A percentile compares a stretch with the other conserved stretches of the same genome.
Conservation (phyloP, 1,284 basidiomycete species). For the Trametes pubescens region DNA sequence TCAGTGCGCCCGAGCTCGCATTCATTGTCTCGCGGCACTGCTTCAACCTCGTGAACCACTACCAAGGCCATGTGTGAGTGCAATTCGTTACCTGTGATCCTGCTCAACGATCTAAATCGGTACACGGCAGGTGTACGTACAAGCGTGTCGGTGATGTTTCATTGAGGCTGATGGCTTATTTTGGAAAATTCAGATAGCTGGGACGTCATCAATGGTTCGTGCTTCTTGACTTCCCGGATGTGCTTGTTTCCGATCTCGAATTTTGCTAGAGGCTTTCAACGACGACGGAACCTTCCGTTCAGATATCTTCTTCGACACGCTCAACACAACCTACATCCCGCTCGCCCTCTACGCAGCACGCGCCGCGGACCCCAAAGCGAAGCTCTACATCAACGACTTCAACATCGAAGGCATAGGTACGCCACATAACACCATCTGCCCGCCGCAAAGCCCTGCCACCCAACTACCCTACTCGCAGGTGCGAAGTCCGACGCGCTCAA, state of each 20-base stretch:
- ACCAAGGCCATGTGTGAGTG: slow-evolving; percentile 58
- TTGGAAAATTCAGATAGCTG: slow-evolving; percentile 37
- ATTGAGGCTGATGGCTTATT: not conserved
- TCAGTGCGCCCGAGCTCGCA: slow-evolving; percentile 52
- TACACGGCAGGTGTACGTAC: slow-evolving; percentile 11
- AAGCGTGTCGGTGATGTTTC: no score
- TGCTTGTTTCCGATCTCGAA: not conserved
- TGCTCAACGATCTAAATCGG: not conserved
- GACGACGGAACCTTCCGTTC: slow-evolving; percentile 62
- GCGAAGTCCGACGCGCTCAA: slow-evolving; percentile 61
- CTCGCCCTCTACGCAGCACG: slow-evolving; percentile 55
- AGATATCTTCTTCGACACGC: slow-evolving; percentile 55
- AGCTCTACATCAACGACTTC: slow-evolving; percentile 63
- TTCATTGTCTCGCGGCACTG: slow-evolving; percentile 56
- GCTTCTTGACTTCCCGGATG: not conserved
- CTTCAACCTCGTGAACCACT: slow-evolving; percentile 55
- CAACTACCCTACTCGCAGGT: slow-evolving; percentile 37
- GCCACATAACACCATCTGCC: not conserved
- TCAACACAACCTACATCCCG: slow-evolving; percentile 52
- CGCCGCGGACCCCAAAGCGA: slow-evolving; percentile 52
- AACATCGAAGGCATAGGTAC: slow-evolving; percentile 44
- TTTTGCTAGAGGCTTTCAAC: slow-evolving; percentile 57
- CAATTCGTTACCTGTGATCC: not conserved
- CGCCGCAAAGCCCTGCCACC: not conserved
- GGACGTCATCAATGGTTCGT: slow-evolving; percentile 51